Base-by-base conservation (phyloP, 2,329 filamentous ascomycete genomes). In the Ophiostoma pallidulum region DNA sequence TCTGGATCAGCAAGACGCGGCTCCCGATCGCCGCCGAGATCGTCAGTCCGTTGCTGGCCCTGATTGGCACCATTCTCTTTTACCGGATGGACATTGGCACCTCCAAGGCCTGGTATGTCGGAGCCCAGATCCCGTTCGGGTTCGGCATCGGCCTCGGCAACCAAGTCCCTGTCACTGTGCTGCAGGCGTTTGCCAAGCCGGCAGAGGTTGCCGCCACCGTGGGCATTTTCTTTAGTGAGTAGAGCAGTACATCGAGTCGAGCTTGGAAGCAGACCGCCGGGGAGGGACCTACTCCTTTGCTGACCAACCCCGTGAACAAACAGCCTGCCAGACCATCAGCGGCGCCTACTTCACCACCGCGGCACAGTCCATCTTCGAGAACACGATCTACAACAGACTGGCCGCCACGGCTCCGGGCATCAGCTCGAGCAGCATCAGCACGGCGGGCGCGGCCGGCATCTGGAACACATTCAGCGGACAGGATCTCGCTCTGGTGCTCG, bases 91-190 rank as follows among this genome's bases (percentile, higher is more conserved):
- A 45, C 10, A 24, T 45, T 18, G 10, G 32, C 16, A 22, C 43
- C 26, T 38, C 43, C 4, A 45, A 45, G 18, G 35, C 35, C 26
- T 24, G 43, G 16, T 45, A 45, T 24, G 29, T 45, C 14, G 35
- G 43, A 18, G 16, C 43, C 13, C 43, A 45, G 32, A 13, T 45
- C 24, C 33, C 26, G 7, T 39, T 45, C 14, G 43, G 43, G 14
- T 7, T 45, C 16, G 43, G 43, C 18, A 39, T 32, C 12, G 43
- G 43, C 35, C 26, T 45, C 4, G 43, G 35, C 26, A 45, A 45
- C 8, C 43, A 45, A 18, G 19, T 39, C 26, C 43, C 43, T 7
- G 19, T 45, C 16, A 45, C 35, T 7, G 26, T 35, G 8, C 33
- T 45, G 16, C 43, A 45, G 26, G 12, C 16, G 6, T 45, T 45